phyloP scores from a whole-genome alignment of 139 green algal genomes.

The Nannochloris sp. region DNA sequence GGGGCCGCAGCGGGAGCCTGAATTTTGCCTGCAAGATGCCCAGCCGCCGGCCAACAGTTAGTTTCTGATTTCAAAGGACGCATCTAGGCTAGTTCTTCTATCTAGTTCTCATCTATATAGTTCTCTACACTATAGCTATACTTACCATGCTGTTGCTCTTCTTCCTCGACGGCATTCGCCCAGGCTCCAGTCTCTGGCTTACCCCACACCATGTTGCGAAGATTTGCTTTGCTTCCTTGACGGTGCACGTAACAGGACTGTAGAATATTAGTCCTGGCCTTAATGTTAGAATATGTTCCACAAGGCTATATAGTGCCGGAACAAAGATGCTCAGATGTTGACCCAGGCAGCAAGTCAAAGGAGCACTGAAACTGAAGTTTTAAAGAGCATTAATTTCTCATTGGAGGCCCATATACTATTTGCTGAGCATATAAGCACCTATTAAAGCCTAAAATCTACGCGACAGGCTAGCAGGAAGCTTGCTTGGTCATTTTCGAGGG shows the following conservation, averaged over 20 bases:
- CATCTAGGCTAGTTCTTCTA: not conserved
- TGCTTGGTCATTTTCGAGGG: too few species aligned
- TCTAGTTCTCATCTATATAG: not conserved
- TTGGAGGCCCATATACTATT: too few species aligned
- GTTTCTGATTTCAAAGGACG: not conserved
- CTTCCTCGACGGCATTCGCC: slow-evolving; percentile 17
- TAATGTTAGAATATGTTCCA: not conserved
- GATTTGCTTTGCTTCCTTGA: too few species aligned
- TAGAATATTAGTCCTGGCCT: not conserved
- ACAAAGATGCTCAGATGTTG: too few species aligned
- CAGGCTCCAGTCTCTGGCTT: slow-evolving; percentile 7
- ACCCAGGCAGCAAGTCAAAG: too few species aligned
- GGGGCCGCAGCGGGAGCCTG: slow-evolving; percentile 9
- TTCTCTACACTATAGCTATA: not conserved
- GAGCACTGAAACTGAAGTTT: too few species aligned
- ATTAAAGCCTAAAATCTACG: too few species aligned
- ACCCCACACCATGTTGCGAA: slow-evolving; percentile 9
- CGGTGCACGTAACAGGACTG: too few species aligned
- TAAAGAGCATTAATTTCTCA: too few species aligned
- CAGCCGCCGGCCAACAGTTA: not conserved
- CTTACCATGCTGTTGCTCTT: slow-evolving; percentile 8
- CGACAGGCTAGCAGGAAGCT: too few species aligned
- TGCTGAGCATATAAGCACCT: too few species aligned
- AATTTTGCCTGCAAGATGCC: not conserved
- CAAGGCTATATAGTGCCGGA: too few species aligned